Evolutionary conservation across 2,329 filamentous ascomycete species (phyloP).

Genomic region (Fusarium setosum): DNA sequence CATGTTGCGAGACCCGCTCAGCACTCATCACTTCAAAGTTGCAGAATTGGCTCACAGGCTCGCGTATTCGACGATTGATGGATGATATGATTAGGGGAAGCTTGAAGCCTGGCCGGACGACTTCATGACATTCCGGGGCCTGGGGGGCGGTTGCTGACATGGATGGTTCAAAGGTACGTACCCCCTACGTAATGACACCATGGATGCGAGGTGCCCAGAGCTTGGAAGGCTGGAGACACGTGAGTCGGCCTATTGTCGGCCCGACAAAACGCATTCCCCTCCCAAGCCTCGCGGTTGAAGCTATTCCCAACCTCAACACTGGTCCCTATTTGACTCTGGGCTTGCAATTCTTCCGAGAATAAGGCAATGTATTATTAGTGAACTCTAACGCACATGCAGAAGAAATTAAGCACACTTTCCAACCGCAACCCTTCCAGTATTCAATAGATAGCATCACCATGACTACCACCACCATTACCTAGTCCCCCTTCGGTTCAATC

Average conservation of each 20-base stretch:
- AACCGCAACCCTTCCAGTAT: too few species aligned
- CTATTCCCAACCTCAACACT: too few species aligned
- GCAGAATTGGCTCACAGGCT: neutral
- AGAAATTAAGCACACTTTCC: too few species aligned
- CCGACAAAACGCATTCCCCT: too few species aligned
- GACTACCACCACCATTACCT: too few species aligned
- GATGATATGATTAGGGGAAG: constrained; percentile 27
- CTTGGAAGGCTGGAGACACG: neutral
- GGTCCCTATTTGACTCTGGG: too few species aligned
- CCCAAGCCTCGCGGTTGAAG: too few species aligned
- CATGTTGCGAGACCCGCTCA: constrained; percentile 52
- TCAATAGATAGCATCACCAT: too few species aligned
- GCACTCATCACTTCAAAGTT: constrained; percentile 37
- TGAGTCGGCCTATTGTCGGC: neutral
- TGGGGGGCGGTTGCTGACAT: constrained; percentile 36
- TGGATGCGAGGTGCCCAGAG: constrained; percentile 12
- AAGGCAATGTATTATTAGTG: too few species aligned
- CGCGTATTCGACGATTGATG: constrained; percentile 1
- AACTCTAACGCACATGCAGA: too few species aligned
- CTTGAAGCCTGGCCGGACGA: constrained; percentile 23
- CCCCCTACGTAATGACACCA: constrained; percentile 32
- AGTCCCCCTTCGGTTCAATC: too few species aligned
- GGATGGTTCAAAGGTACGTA: constrained; percentile 32
- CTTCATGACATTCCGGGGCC: constrained; percentile 40
- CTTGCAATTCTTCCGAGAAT: too few species aligned